Conservation (phyloP, 1,284 basidiomycete genomes). For the Tetrapyrgos nigripes region DNA sequence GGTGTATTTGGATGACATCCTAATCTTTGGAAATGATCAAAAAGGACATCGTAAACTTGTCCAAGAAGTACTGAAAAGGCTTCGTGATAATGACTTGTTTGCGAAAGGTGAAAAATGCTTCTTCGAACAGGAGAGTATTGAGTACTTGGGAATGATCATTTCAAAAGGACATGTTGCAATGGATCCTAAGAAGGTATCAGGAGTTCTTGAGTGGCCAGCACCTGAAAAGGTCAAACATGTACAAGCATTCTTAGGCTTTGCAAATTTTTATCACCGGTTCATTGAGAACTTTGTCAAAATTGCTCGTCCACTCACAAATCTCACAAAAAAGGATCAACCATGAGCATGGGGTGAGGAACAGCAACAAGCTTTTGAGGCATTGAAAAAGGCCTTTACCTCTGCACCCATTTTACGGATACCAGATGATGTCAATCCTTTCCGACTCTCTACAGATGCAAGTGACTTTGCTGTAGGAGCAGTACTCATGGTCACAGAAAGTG, state of each 20-base stretch:
- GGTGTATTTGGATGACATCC: constrained; percentile 27
- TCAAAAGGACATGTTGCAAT: constrained; percentile 30
- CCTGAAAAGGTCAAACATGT: constrained; percentile 32
- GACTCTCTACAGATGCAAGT: constrained; percentile 35
- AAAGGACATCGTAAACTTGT: constrained; percentile 24
- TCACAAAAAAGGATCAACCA: constrained; percentile 19
- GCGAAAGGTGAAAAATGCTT: constrained; percentile 36
- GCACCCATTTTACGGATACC: constrained; percentile 28
- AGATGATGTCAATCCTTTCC: constrained; percentile 23
- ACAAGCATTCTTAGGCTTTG: constrained; percentile 42
- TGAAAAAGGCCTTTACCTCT: constrained; percentile 28
- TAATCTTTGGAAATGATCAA: constrained; percentile 16
- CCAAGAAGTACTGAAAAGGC: constrained; percentile 30
- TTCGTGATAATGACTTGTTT: constrained; percentile 27
- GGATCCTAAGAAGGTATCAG: constrained; percentile 35
- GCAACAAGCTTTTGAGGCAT: constrained; percentile 23
- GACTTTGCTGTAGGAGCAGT: too few species aligned
- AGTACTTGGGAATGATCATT: constrained; percentile 44
- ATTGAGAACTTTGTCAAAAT: constrained; percentile 35
- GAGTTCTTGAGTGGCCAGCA: constrained; percentile 34
- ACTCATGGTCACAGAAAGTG: too few species aligned
- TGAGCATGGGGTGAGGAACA: constrained; percentile 23
- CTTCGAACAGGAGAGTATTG: constrained; percentile 27
- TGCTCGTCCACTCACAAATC: constrained; percentile 26
- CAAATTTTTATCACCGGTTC: constrained; percentile 42